phyloP scores from a whole-genome alignment of 1,139 yeast genomes.

The Kluyveromyces marxianus region DNA sequence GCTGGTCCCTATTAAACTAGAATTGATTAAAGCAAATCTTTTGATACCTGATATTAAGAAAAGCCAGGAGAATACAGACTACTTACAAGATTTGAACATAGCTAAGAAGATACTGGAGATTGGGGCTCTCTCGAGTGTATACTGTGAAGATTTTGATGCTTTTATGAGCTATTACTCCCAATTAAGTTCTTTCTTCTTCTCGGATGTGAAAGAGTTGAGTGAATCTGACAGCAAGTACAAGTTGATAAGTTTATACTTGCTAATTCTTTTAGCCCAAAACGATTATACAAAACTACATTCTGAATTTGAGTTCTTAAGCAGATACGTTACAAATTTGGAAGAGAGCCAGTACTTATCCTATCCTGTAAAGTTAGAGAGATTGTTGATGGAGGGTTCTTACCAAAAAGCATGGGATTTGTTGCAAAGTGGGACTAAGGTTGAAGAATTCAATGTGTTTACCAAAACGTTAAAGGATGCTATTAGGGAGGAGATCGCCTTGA shows the following conservation, averaged over 20 bases:
- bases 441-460: slow-evolving; percentile 53
- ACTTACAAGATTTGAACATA: slow-evolving; percentile 61
- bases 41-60: slow-evolving; percentile 53
- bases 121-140: slow-evolving; percentile 74
- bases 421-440: slow-evolving; percentile 35
- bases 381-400: slow-evolving; percentile 95
- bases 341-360: slow-evolving; percentile 57
- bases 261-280: slow-evolving; percentile 73
- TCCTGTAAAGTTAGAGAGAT: slow-evolving; percentile 84
- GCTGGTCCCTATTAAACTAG: slow-evolving; percentile 67
- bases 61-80: slow-evolving; percentile 34
- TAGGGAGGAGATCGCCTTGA: slow-evolving; percentile 80
- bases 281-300: slow-evolving; percentile 84
- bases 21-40: slow-evolving; percentile 67
- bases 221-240: slow-evolving; percentile 63
- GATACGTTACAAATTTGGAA: slow-evolving; percentile 49
- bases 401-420: slow-evolving; percentile 82
- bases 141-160: slow-evolving; percentile 50
- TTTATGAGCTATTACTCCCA: slow-evolving; percentile 72
- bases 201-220: slow-evolving; percentile 39
- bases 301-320: slow-evolving; percentile 67
- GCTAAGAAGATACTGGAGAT: slow-evolving; percentile 79
- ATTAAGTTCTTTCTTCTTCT: slow-evolving; percentile 64
- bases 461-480: slow-evolving; percentile 65
- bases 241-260: slow-evolving; percentile 66